Conservation (phyloP, 352 stramenopile species). For the Phytopythium aichiense region DNA sequence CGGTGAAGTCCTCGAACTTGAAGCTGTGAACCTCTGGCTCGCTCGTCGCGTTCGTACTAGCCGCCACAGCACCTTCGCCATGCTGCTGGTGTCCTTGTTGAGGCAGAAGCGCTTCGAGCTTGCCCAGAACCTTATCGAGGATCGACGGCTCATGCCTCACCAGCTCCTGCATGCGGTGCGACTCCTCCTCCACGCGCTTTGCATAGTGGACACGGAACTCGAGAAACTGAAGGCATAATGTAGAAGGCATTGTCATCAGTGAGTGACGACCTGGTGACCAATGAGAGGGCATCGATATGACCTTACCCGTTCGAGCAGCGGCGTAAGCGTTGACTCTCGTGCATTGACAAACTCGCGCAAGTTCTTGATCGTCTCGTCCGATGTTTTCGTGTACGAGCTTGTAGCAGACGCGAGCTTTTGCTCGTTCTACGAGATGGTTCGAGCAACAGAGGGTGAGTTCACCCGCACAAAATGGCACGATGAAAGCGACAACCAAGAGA, state of each 20-base stretch:
- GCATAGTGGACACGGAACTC: slow-evolving; percentile 67
- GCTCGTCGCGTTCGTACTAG: background rate
- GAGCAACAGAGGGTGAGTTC: background rate
- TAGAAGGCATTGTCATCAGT: background rate
- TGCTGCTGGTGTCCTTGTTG: slow-evolving; percentile 12
- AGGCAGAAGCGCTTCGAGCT: slow-evolving; percentile 40
- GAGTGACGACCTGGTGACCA: background rate
- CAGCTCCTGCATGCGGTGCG: slow-evolving; percentile 44
- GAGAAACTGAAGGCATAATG: slow-evolving; percentile 20
- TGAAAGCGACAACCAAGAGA: background rate
- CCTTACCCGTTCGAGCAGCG: slow-evolving; percentile 56
- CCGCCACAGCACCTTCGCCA: background rate
- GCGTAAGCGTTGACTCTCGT: slow-evolving; percentile 53
- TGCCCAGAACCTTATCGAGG: slow-evolving; percentile 23
- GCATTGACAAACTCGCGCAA: slow-evolving; percentile 58
- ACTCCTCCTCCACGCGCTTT: slow-evolving; percentile 44
- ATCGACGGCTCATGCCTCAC: slow-evolving; percentile 20
- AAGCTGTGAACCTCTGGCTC: slow-evolving; percentile 35
- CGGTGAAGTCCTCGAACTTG: slow-evolving; percentile 68
- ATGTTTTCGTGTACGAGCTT: slow-evolving; percentile 61
- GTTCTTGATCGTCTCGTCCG: slow-evolving; percentile 52
- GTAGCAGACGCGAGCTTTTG: slow-evolving; percentile 69
- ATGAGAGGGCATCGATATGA: background rate
- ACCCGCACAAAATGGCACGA: background rate
- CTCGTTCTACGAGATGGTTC: slow-evolving; percentile 37